Conservation (phyloP, 2,329 filamentous ascomycete species). For the Chaetothyriales sp. region DNA sequence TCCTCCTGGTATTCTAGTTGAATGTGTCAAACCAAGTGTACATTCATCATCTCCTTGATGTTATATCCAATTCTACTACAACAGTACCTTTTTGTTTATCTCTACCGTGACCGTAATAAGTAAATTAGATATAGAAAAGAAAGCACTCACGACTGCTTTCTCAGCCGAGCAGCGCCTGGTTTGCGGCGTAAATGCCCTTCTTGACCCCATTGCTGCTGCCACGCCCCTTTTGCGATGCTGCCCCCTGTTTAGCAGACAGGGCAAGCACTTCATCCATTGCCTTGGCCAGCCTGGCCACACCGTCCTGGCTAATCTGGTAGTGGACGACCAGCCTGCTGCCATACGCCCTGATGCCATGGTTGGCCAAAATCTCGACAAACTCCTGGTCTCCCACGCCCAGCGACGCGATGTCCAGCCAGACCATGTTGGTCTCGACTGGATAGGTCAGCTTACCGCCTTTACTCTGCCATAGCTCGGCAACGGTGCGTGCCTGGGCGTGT, state of each 20-base stretch:
- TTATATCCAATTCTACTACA: too few species aligned
- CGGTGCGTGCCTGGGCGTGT: constrained; percentile 47
- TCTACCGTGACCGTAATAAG: too few species aligned
- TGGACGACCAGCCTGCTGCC: constrained; percentile 52
- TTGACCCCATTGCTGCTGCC: not conserved
- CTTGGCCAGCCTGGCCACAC: constrained; percentile 17
- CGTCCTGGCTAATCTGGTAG: constrained; percentile 41
- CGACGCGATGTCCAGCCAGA: constrained; percentile 61
- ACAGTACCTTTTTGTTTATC: too few species aligned
- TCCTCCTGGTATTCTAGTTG: too few species aligned
- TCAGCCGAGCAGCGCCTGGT: too few species aligned
- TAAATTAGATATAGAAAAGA: not conserved
- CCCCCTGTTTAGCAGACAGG: not conserved
- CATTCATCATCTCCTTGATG: too few species aligned
- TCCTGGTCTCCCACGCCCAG: constrained; percentile 39
- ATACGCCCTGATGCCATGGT: constrained; percentile 41
- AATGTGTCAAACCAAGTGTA: too few species aligned
- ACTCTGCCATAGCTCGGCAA: constrained; percentile 51
- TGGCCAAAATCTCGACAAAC: constrained; percentile 39
- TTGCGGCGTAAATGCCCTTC: not conserved
- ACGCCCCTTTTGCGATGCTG: not conserved
- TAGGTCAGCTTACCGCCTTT: constrained; percentile 53
- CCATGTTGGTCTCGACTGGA: constrained; percentile 81
- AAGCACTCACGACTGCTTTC: not conserved
- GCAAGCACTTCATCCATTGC: constrained; percentile 18